Percentiles rank a stretch among this genome's conserved stretches.
phyloP scores from a whole-genome alignment of 805 yeast genomes.

The Candida ipomoeae region DNA sequence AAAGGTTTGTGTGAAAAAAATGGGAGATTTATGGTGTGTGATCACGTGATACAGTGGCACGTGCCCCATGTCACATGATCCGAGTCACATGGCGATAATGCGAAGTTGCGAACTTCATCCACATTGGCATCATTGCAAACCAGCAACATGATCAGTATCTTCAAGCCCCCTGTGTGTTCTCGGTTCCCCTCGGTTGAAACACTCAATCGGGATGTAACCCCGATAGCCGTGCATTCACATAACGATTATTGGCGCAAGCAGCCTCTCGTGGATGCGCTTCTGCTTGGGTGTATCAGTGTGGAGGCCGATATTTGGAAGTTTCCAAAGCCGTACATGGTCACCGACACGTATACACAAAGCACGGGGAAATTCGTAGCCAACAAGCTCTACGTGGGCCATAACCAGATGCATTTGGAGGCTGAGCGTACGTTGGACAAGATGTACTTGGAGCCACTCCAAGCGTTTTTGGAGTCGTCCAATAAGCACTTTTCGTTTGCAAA shows the following conservation, averaged over 20 bases:
- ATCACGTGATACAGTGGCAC: too few species aligned
- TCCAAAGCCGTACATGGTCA: slow-evolving; percentile 27
- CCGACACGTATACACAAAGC: slow-evolving; percentile 25
- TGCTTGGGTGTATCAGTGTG: slow-evolving; percentile 51
- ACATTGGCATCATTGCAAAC: neutral
- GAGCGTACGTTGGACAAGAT: slow-evolving; percentile 44
- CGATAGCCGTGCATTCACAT: slow-evolving; percentile 57
- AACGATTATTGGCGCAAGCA: slow-evolving; percentile 62
- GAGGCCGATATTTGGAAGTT: slow-evolving; percentile 68
- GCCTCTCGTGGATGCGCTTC: slow-evolving; percentile 57
- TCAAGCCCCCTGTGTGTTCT: slow-evolving; percentile 4
- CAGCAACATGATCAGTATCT: slow-evolving; percentile 12
- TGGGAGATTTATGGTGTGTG: too few species aligned
- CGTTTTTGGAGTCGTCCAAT: slow-evolving; percentile 49
- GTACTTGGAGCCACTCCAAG: slow-evolving; percentile 51
- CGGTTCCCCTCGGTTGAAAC: slow-evolving; percentile 19
- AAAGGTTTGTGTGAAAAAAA: neutral
- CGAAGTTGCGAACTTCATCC: neutral
- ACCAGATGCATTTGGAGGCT: slow-evolving; percentile 41
- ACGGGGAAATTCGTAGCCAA: slow-evolving; percentile 14
- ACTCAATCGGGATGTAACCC: slow-evolving; percentile 34
- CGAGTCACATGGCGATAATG: neutral
- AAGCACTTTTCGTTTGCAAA: slow-evolving; percentile 11
- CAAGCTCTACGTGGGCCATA: slow-evolving; percentile 62
- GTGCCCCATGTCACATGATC: neutral